Base-by-base conservation (phyloP, 768 basidiomycete genomes). In the Xerocomellus intermedius region DNA sequence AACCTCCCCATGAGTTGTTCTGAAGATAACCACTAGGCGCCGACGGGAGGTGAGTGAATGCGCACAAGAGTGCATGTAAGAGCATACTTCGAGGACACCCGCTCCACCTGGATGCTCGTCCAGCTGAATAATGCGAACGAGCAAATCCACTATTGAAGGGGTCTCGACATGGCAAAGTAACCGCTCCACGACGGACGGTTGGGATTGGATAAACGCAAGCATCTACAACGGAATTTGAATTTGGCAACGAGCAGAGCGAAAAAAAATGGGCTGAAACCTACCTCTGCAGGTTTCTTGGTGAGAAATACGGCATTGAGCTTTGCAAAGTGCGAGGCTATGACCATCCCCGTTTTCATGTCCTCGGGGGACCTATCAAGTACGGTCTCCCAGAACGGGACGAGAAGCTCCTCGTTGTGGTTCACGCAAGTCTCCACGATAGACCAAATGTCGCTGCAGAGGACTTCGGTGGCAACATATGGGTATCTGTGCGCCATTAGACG, bases 371-470 rank as follows among this genome's bases (percentile, higher is more conserved):
- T 79, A 66, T 91, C 89, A 28, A 93, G 76, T 17, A 93, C 86
- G 17, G 83, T 85, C 71, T 97, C 92, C 94, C 94, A 97, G 77
- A 97, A 96, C 12, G 92, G 89, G 37, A 79, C 75, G 49, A 98
- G 79, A 50, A 97, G 78, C 54, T 87, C 83, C 10, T 84, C 78
- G 48, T 82, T 78, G 63, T 87, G 77, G 63, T 79, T 80, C 64
- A 96, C 77, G 63, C 93, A 91, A 1, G 91, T 92, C 72, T 94
- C 93, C 45, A 94, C 86, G 65, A 98, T 91, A 21, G 89, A 90
- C 88, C 94, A 97, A 73, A 96, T 87, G 64, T 96, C 94, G 71
- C 91, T 90, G 74, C 94, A 95, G 33, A 98, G 82, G 22, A 98
- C 93, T 70, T 98, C 96, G 26, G 95, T 94, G 16, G 93, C 89